Base-by-base conservation (phyloP, 768 basidiomycete species). In the Hydnomerulius pinastri region DNA sequence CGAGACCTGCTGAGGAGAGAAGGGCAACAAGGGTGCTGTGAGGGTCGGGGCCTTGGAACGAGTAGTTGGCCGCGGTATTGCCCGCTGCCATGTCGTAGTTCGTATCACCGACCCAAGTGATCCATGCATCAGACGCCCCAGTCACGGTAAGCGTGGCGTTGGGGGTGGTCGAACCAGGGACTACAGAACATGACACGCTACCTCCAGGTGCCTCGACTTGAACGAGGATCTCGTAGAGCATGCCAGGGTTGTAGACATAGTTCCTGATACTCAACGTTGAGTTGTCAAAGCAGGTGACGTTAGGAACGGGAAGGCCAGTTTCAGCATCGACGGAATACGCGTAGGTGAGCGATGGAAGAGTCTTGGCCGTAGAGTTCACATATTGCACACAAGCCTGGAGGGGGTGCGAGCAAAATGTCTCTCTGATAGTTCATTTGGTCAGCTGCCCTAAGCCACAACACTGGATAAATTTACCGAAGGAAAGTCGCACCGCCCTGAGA, bases 51-150 rank as follows among this genome's bases (percentile, higher is more conserved):
- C 86, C 86, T 25, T 70, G 63, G 75, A 90, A 90, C 3, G 85
- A 77, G 59, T 82, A 90, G 36, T 70, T 64, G 60, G 75, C 74
- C 12, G 75, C 74, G 4, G 69, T 71, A 53, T 80, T 76, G 25
- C 87, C 87, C 1, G 86, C 81, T 54, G 78, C 65, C 65, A 82
- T 79, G 52, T 80, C 72, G 61, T 83, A 90, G 40, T 88, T 77
- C 13, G 88, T 90, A 24, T 76, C 85, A n/a, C 86, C 87, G 15
- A 82, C 79, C 86, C 86, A 89, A 6, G 80, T 78, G 56, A 88
- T 67, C 83, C 81, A 86, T 0, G 82, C 74, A 50, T 83, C 81
- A 2, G 70, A 69, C 23, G 78, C 71, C 17, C 71, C 65, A 6
- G 61, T 63, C 12, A 89, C 72, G 27, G 66, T 67, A 18, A 89